phyloP scores from a whole-genome alignment of 2,329 filamentous ascomycete species.

The Talaromyces piceae region DNA sequence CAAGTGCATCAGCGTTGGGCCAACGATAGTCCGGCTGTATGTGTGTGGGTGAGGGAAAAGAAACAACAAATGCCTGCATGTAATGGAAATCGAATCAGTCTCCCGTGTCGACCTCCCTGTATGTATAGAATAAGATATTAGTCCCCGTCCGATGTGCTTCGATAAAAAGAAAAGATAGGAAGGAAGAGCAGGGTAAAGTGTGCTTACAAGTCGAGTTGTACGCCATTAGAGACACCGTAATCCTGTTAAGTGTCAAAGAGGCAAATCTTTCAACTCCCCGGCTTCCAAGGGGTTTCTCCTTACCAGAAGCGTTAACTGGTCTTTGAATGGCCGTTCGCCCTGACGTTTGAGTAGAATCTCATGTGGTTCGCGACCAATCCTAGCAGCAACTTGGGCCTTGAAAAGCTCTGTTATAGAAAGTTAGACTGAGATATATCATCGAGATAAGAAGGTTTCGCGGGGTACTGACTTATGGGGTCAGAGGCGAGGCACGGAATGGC shows the following conservation, averaged over 20 bases:
- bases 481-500: constrained; percentile 81
- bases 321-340: constrained; percentile 89
- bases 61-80: not conserved
- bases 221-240: constrained; percentile 89
- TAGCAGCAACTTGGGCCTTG: constrained; percentile 83
- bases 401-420: constrained; percentile 51
- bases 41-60: not conserved
- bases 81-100: constrained; percentile 24
- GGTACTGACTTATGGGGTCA: constrained; percentile 60
- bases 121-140: constrained; percentile 19
- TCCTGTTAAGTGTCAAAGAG: constrained; percentile 49
- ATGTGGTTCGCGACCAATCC: constrained; percentile 80
- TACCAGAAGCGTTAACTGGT: constrained; percentile 60
- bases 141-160: not conserved
- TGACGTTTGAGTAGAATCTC: constrained; percentile 90
- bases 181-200: constrained; percentile 1
- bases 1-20: not conserved
- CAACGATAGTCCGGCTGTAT: not conserved
- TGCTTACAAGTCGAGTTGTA: constrained; percentile 47
- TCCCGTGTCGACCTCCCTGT: constrained; percentile 41
- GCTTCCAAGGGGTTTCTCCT: not conserved
- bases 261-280: not conserved
- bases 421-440: constrained; percentile 7
- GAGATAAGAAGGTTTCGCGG: constrained; percentile 10
- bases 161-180: not conserved